Base-by-base conservation (phyloP, 2,329 filamentous ascomycete species). In the Stagonosporopsis tanaceti region DNA sequence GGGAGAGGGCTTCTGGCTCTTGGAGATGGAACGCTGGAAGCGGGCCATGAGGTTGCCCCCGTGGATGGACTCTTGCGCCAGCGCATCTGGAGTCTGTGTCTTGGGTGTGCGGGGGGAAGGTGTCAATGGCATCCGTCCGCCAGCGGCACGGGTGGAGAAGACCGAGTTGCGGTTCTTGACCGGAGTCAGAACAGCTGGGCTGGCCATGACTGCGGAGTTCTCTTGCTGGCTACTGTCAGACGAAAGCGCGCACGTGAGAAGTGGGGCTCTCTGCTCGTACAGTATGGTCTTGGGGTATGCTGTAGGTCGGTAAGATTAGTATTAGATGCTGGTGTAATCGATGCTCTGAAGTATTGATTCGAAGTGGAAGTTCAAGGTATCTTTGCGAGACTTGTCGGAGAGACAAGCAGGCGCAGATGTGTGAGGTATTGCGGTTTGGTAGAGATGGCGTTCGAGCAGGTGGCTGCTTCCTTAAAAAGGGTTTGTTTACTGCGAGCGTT, bases 91-190 rank as follows among this genome's bases (percentile, higher is more conserved):
- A 59, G 67, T 72, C 67, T 75, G 71, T 56, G 88, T 85, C 47
- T 80, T 82, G 60, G 78, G 77, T 34, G 83, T 82, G 24, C 88
- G 86, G 57, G 95, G 95, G 56, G 94, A 98, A 30, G 95, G 94
- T 4, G 94, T 97, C 75, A 99, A 82, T 69, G 95, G 93, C 84
- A 96, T 93, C 62, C 95, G 92, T 76, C 93, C 93, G 80, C 94
- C 93, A 78, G 93, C 95, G 76, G 93, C 95, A 77, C 93, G 93
- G 68, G 91, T 87, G 67, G 90, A 93, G 83, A 98, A 97, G 72
- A 97, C 86, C 59, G 93, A 92, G 80, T 90, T 88, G 79, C 97
- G 94, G 85, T 91, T 95, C 85, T 97, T 98, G 76, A 95, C 84
- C 59, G 95, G 95, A 60, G 95, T 98, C 72, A 92, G 91, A 79